Evolutionary conservation across 805 yeast species (phyloP).

Genomic region (Candida wancherniae): DNA sequence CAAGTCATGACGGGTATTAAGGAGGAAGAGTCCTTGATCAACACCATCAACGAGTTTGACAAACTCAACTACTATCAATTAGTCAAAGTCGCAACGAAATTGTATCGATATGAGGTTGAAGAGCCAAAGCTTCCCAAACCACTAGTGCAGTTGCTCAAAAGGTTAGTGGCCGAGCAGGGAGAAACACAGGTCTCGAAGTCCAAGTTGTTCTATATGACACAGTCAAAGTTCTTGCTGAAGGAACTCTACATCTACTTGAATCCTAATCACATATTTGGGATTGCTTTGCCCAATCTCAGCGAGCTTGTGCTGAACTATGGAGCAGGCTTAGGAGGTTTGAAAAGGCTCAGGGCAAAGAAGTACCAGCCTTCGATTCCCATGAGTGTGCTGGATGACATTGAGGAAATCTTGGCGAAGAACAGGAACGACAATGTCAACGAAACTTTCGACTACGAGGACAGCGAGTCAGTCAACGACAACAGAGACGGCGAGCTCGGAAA

Average conservation of each 20-base stretch:
- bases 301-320: conserved; percentile 78
- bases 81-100: conserved; percentile 56
- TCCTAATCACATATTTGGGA: conserved; percentile 47
- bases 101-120: conserved; percentile 78
- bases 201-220: conserved; percentile 37
- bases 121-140: conserved; percentile 60
- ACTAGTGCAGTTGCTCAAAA: conserved; percentile 24
- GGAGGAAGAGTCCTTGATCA: conserved; percentile 57
- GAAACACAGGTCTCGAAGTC: conserved; percentile 27
- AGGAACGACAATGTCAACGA: conserved; percentile 26
- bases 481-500: conserved; percentile 13
- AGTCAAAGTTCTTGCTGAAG: conserved; percentile 34
- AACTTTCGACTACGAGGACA: conserved; percentile 26
- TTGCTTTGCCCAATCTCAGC: conserved; percentile 64
- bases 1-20: conserved; percentile 75
- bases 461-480: conserved; percentile 22
- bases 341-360: conserved; percentile 46
- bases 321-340: conserved; percentile 62
- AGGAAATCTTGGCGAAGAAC: conserved; percentile 44
- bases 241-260: conserved; percentile 47
- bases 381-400: conserved; percentile 65
- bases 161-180: conserved; percentile 34
- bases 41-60: conserved; percentile 50
- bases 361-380: conserved; percentile 73
- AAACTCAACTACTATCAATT: conserved; percentile 66